phyloP scores from a whole-genome alignment of 257 asterid species.

The Craterostigma plantagineum region DNA sequence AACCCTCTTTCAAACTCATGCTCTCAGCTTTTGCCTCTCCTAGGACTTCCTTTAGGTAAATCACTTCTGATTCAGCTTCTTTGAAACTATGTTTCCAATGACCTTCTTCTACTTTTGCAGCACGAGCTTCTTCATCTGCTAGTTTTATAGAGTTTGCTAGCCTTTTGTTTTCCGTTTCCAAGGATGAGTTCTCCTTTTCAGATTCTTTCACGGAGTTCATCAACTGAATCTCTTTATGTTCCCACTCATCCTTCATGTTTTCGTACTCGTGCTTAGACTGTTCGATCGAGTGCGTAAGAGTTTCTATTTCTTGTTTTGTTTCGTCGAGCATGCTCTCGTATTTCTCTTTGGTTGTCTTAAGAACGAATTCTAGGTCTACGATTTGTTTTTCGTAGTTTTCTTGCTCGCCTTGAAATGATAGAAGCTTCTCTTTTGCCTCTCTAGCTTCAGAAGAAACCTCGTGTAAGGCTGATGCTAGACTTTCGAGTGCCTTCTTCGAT shows the following conservation, averaged over 20 bases:
- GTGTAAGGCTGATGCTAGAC: conserved; percentile 79
- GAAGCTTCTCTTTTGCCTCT: conserved; percentile 63
- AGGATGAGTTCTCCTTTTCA: conserved; percentile 37
- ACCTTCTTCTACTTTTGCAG: conserved; percentile 38
- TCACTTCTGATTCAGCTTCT: conserved; percentile 61
- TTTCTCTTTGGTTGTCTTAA: conserved; percentile 75
- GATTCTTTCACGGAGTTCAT: conserved; percentile 29
- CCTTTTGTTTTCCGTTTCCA: conserved; percentile 45
- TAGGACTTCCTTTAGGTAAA: conserved; percentile 63
- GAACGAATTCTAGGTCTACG: conserved; percentile 53
- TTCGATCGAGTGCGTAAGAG: conserved; percentile 29
- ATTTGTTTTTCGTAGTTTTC: conserved; percentile 52
- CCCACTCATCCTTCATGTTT: conserved; percentile 47
- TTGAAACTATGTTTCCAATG: conserved; percentile 30
- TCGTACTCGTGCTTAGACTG: conserved; percentile 35
- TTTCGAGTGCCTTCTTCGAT: conserved; percentile 86
- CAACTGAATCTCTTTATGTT: conserved; percentile 53
- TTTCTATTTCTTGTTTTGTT: conserved; percentile 51
- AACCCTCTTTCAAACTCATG: conserved; percentile 57
- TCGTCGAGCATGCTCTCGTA: conserved; percentile 65
- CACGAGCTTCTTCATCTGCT: conserved; percentile 41
- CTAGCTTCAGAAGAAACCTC: conserved; percentile 90
- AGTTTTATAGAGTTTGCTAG: conserved; percentile 36
- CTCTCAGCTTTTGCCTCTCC: conserved; percentile 76
- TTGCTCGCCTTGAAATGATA: conserved; percentile 40